Conservation (phyloP, 768 basidiomycete species). For the Phlebiopsis gigantea region DNA sequence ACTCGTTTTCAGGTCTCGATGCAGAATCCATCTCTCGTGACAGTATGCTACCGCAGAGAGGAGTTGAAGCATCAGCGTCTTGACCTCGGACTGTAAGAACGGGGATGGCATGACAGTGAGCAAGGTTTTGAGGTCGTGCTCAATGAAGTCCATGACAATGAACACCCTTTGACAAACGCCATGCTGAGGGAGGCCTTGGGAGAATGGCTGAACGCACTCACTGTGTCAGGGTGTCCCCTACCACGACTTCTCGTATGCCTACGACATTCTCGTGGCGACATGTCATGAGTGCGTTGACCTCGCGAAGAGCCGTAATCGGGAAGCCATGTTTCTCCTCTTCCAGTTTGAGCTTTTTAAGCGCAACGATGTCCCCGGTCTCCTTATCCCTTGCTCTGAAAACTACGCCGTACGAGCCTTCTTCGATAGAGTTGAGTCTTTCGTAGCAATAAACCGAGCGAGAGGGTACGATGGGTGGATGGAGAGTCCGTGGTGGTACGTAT, state of each 20-base stretch:
- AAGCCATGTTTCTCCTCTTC: constrained; percentile 99
- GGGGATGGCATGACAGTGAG: constrained; percentile 93
- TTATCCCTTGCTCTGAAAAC: constrained; percentile 97
- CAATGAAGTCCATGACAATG: constrained; percentile 99
- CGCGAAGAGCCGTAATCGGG: constrained; percentile 93
- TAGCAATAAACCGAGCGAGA: constrained; percentile 94
- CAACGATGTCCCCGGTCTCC: constrained; percentile 92
- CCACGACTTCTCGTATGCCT: constrained; percentile 93
- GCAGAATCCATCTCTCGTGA: constrained; percentile 96
- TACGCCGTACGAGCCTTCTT: constrained; percentile 96
- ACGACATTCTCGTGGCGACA: constrained; percentile 96
- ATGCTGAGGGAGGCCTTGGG: constrained; percentile 4
- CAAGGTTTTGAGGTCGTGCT: constrained; percentile 97
- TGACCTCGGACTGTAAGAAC: constrained; percentile 97
- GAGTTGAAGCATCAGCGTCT: constrained; percentile 91
- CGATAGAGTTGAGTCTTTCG: constrained; percentile 94
- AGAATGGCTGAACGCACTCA: constrained; percentile 45
- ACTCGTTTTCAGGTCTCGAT: constrained; percentile 95
- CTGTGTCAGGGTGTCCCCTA: constrained; percentile 98
- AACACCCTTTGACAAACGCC: constrained; percentile 66
- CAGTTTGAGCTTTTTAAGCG: constrained; percentile 95
- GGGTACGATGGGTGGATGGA: constrained; percentile 74
- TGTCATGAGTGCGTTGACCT: constrained; percentile 94
- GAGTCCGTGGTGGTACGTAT: constrained; percentile 70
- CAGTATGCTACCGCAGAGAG: constrained; percentile 91